Evolutionary conservation across 2,329 filamentous ascomycete genomes (phyloP), one percentile per base, ranked within the genome.

Genomic region (Trichoderma aggressivum): DNA sequence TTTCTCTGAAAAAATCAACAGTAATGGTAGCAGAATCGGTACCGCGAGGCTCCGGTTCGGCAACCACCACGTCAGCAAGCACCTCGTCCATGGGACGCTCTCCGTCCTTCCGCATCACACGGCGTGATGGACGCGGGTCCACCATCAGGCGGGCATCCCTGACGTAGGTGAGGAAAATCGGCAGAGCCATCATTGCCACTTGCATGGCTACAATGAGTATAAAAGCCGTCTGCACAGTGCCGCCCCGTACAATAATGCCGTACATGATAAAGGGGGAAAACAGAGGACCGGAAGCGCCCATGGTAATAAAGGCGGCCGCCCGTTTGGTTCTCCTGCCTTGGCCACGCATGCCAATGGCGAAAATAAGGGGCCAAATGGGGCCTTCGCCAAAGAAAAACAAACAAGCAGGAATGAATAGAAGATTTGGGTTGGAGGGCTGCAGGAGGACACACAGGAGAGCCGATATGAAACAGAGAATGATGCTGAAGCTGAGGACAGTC

Each of bases 291-390:
- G 88, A 90, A 1, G 90, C 91, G 63, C 90, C 92, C 78, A 91
- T 93, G 2, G 94, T 92, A 74, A 97, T 90, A 79, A 89, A 92
- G 1, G 91, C 91, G 0, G 91, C 91, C 0, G 91, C 93, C 61
- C 91, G 87, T 82, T 97, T 97, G 5, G 92, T 94, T 74, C 93
- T 87, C n/a, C 88, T 86, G 0, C 94, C 94, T 63, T 97, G 88
- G 1, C 94, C 93, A 3, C 93, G 88, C 72, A 97, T 90, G 3
- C 91, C 92, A 14, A 96, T 86, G 4, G 92, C 90, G 75, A 94
- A 94, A 72, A 96, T 90, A 2, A 94, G 89, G 0, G 94, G 94
- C 85, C 93, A 97, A 75, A 93, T 88, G 65, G 94, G 93, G 0
- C 91, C 92, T 79, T 95, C 93, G 77, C 92, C 93, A 80, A 97